A percentile compares a stretch with the other conserved stretches of the same genome.
phyloP scores from a whole-genome alignment of 192 early-diverging fungal species.

The Gamsiella multidivaricata region DNA sequence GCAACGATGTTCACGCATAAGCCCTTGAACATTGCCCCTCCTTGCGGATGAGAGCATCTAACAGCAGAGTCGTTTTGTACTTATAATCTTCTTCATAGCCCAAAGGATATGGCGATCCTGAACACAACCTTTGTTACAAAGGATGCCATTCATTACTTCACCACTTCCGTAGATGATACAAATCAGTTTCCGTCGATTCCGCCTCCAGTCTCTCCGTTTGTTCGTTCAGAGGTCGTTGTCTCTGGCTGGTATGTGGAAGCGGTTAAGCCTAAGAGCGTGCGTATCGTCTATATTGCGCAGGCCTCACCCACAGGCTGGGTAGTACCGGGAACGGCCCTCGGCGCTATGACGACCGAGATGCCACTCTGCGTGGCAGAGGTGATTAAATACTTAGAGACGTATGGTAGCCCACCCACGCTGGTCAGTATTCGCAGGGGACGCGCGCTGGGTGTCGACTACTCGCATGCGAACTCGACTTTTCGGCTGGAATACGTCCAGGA shows the following conservation, averaged over 20 bases:
- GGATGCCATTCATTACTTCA: constrained; percentile 49
- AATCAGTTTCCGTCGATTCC: constrained; percentile 45
- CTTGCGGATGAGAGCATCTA: no score
- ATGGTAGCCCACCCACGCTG: constrained; percentile 46
- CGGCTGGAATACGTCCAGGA: constrained; percentile 45
- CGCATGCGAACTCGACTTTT: constrained; percentile 34
- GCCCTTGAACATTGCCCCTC: no score
- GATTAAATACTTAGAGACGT: constrained; percentile 37
- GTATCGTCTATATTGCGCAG: constrained; percentile 52
- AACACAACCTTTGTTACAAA: constrained; percentile 53
- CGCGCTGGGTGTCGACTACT: constrained; percentile 39
- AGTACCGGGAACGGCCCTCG: constrained; percentile 49
- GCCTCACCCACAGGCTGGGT: constrained; percentile 55
- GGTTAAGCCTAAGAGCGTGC: constrained; percentile 37
- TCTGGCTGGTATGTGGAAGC: constrained; percentile 50
- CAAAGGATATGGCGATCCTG: constrained; percentile 52
- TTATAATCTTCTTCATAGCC: constrained; percentile 11
- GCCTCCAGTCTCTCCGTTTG: constrained; percentile 40
- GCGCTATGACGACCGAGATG: constrained; percentile 47
- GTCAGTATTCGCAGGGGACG: constrained; percentile 51
- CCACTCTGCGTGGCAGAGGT: constrained; percentile 47
- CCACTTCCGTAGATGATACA: constrained; percentile 44
- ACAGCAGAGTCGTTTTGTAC: no score
- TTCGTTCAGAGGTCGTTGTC: constrained; percentile 41
- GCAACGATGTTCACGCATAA: not conserved